Base-by-base conservation (phyloP, 1,139 yeast species). In the Arxiozyma bovina region DNA sequence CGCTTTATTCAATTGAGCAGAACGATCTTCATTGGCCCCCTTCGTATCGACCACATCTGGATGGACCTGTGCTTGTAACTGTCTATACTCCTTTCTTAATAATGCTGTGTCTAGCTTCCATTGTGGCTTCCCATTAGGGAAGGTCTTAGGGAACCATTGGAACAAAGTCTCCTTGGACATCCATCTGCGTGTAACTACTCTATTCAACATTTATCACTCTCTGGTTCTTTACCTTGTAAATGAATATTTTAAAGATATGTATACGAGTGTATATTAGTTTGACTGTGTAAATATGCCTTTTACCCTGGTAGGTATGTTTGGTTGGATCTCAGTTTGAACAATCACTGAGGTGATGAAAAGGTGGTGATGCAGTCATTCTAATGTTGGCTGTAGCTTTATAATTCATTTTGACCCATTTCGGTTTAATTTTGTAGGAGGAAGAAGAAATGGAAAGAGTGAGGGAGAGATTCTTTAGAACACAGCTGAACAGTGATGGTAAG, bases 21-120 rank as follows among this genome's bases (percentile, higher is more conserved):
- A 69, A 61, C 50, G 65, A 20, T 53, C 69, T 18, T 62, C 69
- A 41, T 69, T 70, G 51, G 61, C 62, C 43, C 54, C 63, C 41
- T 55, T 59, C 4, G 52, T 58, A n/a, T 46, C 55, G 44, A 51
- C 54, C 42, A 78, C 74, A 67, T 91, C 99, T 0, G 99, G 99
- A 65, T 91, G 99, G 52, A 80, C 77, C 57, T 77, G 74, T 44
- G 87, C 79, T 67, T 93, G 98, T 43, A 90, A 73, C 11, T 66
- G 64, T 50, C 96, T 74, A 66, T 83, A 91, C 66, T 93, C 99
- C 55, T 81, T 77, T 53, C 95, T 78, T 53, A 93, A 74, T 15
- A 71, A 65, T 54, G 76, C 73, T 12, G 74, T 65, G 61, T 87
- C 82, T 17, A 89, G 70, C 7, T 69, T 63, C 71, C 90, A 91